Evolutionary conservation across 2,329 filamentous ascomycete genomes (phyloP).

Genomic region (Exophiala oligosperma): DNA sequence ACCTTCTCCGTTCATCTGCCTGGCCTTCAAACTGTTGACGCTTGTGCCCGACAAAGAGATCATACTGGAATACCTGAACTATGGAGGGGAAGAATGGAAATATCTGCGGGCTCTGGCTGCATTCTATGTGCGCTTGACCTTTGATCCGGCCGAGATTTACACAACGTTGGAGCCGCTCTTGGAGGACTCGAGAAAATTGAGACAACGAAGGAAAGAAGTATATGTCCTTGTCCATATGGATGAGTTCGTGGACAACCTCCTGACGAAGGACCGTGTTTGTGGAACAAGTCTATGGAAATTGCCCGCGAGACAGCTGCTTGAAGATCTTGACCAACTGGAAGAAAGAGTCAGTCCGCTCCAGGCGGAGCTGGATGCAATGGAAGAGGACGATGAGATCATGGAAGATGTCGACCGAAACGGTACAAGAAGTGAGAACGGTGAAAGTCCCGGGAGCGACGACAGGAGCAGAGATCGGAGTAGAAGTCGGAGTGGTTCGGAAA

Average conservation of each 20-base stretch:
- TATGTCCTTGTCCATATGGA: conserved; percentile 80
- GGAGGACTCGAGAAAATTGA: conserved; percentile 79
- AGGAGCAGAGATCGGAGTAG: conserved; percentile 19
- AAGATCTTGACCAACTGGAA: conserved; percentile 86
- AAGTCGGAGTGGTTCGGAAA: conserved; percentile 19
- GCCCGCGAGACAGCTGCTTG: conserved; percentile 75
- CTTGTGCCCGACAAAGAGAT: conserved; percentile 78
- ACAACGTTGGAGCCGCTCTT: conserved; percentile 77
- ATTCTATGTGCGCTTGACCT: conserved; percentile 90
- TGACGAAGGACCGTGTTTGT: conserved; percentile 86
- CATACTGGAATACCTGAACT: conserved; percentile 74
- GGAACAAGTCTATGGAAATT: conserved; percentile 92
- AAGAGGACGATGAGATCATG: conserved; percentile 31
- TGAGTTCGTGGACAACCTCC: conserved; percentile 87
- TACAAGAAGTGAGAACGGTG: conserved; percentile 20
- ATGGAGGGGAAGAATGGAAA: conserved; percentile 75
- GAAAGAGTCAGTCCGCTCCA: conserved; percentile 80
- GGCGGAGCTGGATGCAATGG: conserved; percentile 56
- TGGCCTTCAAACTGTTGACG: conserved; percentile 92
- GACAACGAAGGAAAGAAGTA: conserved; percentile 71
- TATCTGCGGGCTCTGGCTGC: conserved; percentile 87
- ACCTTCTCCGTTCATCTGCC: conserved; percentile 85
- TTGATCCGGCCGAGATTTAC: conserved; percentile 79
- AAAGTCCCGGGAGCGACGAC: conserved; percentile 13
- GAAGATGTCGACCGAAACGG: conserved; percentile 19